Evolutionary conservation across 2,329 filamentous ascomycete species (phyloP).

Genomic region (Nothomitra cinnamomea): DNA sequence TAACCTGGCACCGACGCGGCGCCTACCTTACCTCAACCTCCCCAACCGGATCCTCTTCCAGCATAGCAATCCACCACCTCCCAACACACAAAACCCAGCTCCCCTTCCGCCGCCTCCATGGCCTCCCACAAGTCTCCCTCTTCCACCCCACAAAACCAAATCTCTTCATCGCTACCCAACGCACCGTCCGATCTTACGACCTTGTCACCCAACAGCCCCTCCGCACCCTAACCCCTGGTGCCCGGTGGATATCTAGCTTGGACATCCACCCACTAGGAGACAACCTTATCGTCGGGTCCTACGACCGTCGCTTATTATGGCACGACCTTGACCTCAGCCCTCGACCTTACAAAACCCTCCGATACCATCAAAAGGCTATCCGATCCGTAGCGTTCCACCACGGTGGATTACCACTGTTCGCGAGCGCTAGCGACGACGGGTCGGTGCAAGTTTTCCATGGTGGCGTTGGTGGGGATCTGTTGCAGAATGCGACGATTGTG

Average conservation of each 20-base stretch:
- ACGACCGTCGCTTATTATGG: conserved; percentile 87
- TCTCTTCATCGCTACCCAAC: conserved; percentile 92
- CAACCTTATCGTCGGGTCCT: conserved; percentile 86
- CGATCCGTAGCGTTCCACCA: conserved; percentile 77
- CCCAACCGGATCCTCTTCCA: conserved; percentile 56
- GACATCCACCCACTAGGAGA: conserved; percentile 87
- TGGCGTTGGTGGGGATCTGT: conserved; percentile 82
- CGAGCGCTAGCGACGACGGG: conserved; percentile 88
- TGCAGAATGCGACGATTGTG: conserved; percentile 93
- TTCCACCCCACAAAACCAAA: conserved; percentile 90
- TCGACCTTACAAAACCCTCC: conserved; percentile 87
- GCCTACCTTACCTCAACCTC: conserved; percentile 92
- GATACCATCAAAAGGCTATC: conserved; percentile 87
- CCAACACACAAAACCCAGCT: conserved; percentile 90
- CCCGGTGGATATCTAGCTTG: conserved; percentile 85
- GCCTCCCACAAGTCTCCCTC: conserved; percentile 71
- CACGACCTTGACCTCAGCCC: conserved; percentile 87
- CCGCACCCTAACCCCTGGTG: conserved; percentile 85
- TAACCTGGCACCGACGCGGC: conserved; percentile 85
- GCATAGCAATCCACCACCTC: conserved; percentile 86
- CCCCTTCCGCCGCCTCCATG: conserved; percentile 65
- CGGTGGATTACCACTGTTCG: conserved; percentile 65
- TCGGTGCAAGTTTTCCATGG: conserved; percentile 93
- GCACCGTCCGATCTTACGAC: conserved; percentile 86
- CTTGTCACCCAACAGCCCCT: conserved; percentile 79